phyloP scores from a whole-genome alignment of 2,329 filamentous ascomycete species.

The Orbilia oligospora region DNA sequence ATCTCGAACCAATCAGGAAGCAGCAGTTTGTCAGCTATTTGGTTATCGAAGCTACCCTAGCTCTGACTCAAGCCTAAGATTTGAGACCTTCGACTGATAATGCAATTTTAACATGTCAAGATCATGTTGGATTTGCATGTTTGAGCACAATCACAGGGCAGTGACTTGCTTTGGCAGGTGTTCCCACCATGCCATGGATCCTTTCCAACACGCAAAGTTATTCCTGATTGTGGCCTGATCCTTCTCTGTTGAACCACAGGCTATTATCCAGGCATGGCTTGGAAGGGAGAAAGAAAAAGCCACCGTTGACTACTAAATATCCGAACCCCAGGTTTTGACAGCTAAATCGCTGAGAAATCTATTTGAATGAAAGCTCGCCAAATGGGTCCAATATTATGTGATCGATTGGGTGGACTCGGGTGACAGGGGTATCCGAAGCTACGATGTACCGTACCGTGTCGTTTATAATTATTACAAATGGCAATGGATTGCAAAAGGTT shows the following conservation, averaged over 20 bases:
- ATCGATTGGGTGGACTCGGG: constrained; percentile 17
- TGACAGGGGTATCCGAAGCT: constrained; percentile 16
- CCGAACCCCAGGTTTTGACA: constrained; percentile 17
- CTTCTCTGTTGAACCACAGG: neutral
- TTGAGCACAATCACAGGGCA: constrained; percentile 20
- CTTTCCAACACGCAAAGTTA: constrained; percentile 7
- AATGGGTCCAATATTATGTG: constrained; percentile 42
- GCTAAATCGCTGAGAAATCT: constrained; percentile 49
- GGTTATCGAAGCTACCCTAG: constrained; percentile 10
- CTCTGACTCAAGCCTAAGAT: constrained; percentile 16
- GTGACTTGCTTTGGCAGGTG: constrained; percentile 4
- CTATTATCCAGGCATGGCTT: neutral
- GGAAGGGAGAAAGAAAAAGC: constrained; percentile 10
- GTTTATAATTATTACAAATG: neutral
- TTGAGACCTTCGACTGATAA: constrained; percentile 4
- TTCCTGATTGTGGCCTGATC: constrained; percentile 60
- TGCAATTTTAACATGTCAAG: constrained; percentile 16
- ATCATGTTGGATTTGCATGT: constrained; percentile 21
- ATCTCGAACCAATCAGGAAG: constrained; percentile 7
- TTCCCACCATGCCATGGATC: constrained; percentile 11
- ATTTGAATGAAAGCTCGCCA: constrained; percentile 32
- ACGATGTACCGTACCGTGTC: neutral
- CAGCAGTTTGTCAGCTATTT: constrained; percentile 26
- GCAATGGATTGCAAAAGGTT: neutral
- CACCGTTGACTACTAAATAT: neutral